These are phyloP conservation scores for Chytriomyces sp. DNA, from an alignment of 192 early-diverging fungal species.

Conservation along the genomic window DNA sequence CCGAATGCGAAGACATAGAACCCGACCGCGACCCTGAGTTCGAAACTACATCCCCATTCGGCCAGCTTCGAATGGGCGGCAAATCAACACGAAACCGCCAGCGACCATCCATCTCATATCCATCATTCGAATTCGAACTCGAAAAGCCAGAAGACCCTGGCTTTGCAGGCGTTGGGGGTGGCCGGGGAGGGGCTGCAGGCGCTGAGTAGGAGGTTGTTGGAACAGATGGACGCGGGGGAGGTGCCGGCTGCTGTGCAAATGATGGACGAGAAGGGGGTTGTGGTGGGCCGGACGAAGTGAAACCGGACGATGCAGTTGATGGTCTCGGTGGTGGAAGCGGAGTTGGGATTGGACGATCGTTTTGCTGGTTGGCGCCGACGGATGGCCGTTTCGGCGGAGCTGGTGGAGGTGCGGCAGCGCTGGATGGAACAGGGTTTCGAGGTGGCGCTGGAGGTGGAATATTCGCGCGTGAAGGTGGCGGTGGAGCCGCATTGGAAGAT, in stretches of 20 bases:
- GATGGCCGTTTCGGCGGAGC: constrained; percentile 27
- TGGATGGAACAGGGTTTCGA: constrained; percentile 15
- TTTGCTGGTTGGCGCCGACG: constrained; percentile 2
- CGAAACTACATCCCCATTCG: constrained; percentile 37
- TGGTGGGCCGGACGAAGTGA: constrained; percentile 23
- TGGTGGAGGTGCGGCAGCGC: constrained; percentile 25
- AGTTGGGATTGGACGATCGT: neutral
- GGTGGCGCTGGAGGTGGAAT: constrained; percentile 30
- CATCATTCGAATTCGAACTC: constrained; percentile 18
- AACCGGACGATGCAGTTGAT: neutral
- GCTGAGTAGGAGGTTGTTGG: neutral
- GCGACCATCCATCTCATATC: constrained; percentile 41
- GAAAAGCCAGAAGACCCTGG: neutral
- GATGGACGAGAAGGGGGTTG: constrained; percentile 27
- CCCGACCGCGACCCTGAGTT: neutral
- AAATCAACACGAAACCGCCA: constrained; percentile 56
- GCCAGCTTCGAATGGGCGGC: constrained; percentile 50
- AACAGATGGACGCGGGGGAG: constrained; percentile 37
- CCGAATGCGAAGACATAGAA: neutral
- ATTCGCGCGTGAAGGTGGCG: constrained; percentile 25
- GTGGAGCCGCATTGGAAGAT: constrained; percentile 10
- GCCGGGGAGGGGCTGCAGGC: constrained; percentile 23
- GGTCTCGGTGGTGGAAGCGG: constrained; percentile 28
- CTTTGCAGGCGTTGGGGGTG: constrained; percentile 6
- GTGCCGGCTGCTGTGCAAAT: constrained; percentile 22